phyloP scores from a whole-genome alignment of 164 flowering plant species.

The Magnolia changhungtana region DNA sequence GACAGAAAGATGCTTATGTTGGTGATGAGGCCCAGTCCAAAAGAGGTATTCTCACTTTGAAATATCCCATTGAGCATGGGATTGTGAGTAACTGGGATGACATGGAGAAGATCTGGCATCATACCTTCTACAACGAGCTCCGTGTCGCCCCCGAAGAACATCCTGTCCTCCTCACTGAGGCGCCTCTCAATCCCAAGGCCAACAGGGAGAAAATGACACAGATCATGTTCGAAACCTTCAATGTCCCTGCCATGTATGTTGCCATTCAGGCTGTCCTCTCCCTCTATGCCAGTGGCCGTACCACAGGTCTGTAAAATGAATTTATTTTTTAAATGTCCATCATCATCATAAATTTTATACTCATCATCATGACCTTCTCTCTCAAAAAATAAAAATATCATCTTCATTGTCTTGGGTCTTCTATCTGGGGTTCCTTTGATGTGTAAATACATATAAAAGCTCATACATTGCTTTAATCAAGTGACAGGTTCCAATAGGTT shows the following conservation, averaged over 20 bases:
- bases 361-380: too few species aligned
- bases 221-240: slow-evolving; percentile 65
- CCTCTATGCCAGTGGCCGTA: slow-evolving; percentile 79
- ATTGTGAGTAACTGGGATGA: slow-evolving; percentile 81
- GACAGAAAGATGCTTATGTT: slow-evolving; percentile 63
- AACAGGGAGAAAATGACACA: slow-evolving; percentile 73
- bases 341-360: too few species aligned
- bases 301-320: slow-evolving; percentile 46
- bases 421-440: too few species aligned
- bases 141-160: slow-evolving; percentile 78
- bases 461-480: too few species aligned
- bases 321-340: neutral
- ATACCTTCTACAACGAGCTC: slow-evolving; percentile 56
- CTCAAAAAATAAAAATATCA: too few species aligned
- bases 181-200: slow-evolving; percentile 71
- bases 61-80: slow-evolving; percentile 78
- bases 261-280: slow-evolving; percentile 70
- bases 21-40: slow-evolving; percentile 70
- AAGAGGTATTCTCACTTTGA: slow-evolving; percentile 58
- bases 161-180: slow-evolving; percentile 68
- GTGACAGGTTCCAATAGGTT: too few species aligned
- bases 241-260: slow-evolving; percentile 63
- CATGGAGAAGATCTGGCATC: slow-evolving; percentile 79
- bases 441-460: too few species aligned
- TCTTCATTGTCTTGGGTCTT: too few species aligned